Evolutionary conservation across 2,329 filamentous ascomycete genomes (phyloP).

Genomic region (Phoma herbarum): DNA sequence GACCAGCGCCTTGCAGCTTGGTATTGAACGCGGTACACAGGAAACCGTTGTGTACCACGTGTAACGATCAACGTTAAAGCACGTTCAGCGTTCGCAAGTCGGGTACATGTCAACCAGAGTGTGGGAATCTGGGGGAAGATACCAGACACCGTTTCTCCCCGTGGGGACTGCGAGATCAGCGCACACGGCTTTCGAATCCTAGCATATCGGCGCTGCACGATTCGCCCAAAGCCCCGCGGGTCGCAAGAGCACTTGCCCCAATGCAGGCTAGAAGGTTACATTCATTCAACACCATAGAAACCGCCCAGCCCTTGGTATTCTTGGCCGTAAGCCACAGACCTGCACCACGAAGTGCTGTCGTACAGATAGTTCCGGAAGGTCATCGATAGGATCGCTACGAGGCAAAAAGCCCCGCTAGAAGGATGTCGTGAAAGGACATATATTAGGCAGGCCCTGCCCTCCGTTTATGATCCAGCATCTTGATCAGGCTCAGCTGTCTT

Average conservation of each 20-base stretch:
- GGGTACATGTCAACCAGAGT: not conserved
- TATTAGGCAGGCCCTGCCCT: conserved; percentile 27
- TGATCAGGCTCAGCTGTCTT: conserved; percentile 31
- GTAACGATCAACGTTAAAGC: conserved; percentile 1
- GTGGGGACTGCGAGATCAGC: conserved; percentile 38
- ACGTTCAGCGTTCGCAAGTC: not conserved
- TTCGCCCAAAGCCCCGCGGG: conserved; percentile 29
- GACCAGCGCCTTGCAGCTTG: conserved; percentile 37
- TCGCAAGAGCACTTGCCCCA: conserved; percentile 42
- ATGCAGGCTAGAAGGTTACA: conserved; percentile 34
- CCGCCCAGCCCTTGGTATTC: conserved; percentile 42
- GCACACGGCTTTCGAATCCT: conserved; percentile 21
- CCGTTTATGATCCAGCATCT: conserved; percentile 20
- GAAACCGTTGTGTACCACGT: conserved; percentile 8
- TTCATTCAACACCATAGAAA: conserved; percentile 31
- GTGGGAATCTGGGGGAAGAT: conserved; percentile 6
- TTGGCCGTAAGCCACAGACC: conserved; percentile 40
- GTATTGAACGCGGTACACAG: conserved; percentile 2
- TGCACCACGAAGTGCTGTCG: conserved; percentile 28
- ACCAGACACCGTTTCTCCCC: conserved; percentile 26
- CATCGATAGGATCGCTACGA: conserved; percentile 26
- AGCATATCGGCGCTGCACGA: conserved; percentile 17
- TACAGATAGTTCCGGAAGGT: conserved; percentile 32
- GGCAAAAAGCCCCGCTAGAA: conserved; percentile 21
- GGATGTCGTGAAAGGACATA: conserved; percentile 26